These are phyloP conservation scores for Calycina marina DNA, from an alignment of 2,329 filamentous ascomycete species.

Conservation along the genomic window DNA sequence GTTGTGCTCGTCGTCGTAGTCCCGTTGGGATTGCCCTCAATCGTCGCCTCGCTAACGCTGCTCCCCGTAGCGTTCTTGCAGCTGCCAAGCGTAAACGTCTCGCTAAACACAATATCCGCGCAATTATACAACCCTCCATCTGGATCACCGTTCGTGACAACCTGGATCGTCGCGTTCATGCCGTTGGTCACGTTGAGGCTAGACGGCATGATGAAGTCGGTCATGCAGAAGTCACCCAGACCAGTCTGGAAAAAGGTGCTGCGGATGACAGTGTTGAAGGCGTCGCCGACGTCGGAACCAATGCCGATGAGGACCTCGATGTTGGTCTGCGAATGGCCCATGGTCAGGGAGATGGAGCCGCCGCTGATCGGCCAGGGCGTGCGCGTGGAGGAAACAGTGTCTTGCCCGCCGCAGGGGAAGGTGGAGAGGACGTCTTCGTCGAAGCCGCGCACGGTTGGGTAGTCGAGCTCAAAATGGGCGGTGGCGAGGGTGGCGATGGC, in stretches of 20 bases:
- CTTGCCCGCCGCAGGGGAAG: slow-evolving; percentile 31
- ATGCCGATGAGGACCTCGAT: slow-evolving; percentile 16
- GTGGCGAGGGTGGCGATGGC: slow-evolving; percentile 28
- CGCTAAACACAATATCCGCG: slow-evolving; percentile 56
- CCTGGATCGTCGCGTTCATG: slow-evolving; percentile 52
- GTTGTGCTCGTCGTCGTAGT: slow-evolving; percentile 1
- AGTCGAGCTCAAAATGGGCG: slow-evolving; percentile 42
- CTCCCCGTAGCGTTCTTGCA: slow-evolving; percentile 45
- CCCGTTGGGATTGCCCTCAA: slow-evolving; percentile 6
- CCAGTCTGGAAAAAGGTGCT: slow-evolving; percentile 13
- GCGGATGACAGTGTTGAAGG: slow-evolving; percentile 15
- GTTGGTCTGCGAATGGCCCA: slow-evolving; percentile 30
- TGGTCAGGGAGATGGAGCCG: slow-evolving; percentile 35
- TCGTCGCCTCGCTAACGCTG: slow-evolving; percentile 22
- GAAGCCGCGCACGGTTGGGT: slow-evolving; percentile 33
- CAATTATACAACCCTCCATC: slow-evolving; percentile 58
- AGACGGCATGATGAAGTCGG: slow-evolving; percentile 41
- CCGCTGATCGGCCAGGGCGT: slow-evolving; percentile 32
- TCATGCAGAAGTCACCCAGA: slow-evolving; percentile 43
- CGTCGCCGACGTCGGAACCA: slow-evolving; percentile 11
- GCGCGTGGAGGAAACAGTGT: slow-evolving; percentile 28
- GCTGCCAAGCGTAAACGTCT: slow-evolving; percentile 29
- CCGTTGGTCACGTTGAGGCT: slow-evolving; percentile 38
- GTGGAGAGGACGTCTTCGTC: slow-evolving; percentile 24
- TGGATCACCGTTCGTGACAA: slow-evolving; percentile 47